Evolutionary conservation across 306 rosid genomes (phyloP).

Genomic region (Inga oerstediana): DNA sequence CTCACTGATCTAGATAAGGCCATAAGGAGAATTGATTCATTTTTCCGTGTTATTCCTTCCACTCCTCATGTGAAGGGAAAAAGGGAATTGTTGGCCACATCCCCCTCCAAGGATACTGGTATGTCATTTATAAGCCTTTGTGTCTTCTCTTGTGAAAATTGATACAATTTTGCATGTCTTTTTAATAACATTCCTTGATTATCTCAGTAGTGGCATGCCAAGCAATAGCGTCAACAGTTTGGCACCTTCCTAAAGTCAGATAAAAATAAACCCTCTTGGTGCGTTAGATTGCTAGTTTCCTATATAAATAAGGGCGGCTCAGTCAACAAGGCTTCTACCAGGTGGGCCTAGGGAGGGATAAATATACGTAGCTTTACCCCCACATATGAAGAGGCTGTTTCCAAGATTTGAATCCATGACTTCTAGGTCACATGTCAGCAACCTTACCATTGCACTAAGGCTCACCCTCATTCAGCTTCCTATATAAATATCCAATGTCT

Average conservation of each 20-base stretch:
- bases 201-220: background rate
- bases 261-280: background rate
- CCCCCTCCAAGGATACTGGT: constrained; percentile 67
- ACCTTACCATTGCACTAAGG: too few species aligned
- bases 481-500: background rate
- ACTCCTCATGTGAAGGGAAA: constrained; percentile 72
- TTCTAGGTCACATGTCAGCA: too few species aligned
- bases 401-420: too few species aligned
- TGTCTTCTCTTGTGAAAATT: background rate
- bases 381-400: too few species aligned
- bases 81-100: constrained; percentile 38
- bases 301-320: background rate
- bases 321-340: too few species aligned
- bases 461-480: too few species aligned
- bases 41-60: constrained; percentile 84
- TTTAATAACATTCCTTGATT: constrained; percentile 5
- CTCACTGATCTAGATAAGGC: constrained; percentile 52
- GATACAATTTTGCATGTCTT: background rate
- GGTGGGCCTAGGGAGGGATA: too few species aligned
- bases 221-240: background rate
- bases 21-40: constrained; percentile 71
- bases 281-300: background rate
- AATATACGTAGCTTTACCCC: too few species aligned
- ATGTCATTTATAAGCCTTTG: constrained; percentile 22
- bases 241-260: background rate